These are phyloP conservation scores for Kodamaea lidongshanica DNA, from an alignment of 805 yeast genomes.

Conservation along the genomic window DNA sequence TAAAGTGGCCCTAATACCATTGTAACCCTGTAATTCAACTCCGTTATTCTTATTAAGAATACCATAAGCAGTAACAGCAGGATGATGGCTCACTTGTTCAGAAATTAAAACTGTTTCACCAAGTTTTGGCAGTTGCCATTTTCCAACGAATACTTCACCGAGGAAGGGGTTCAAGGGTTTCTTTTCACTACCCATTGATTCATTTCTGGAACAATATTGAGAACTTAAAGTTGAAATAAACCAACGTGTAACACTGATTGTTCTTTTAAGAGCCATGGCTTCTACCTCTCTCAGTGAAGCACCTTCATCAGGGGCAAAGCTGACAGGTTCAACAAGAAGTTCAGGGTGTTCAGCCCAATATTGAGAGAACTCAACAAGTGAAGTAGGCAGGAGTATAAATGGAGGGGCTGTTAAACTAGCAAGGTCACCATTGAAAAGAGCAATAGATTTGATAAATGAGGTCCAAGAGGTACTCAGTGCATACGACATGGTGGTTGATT, in stretches of 20 bases:
- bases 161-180: conserved; percentile 95
- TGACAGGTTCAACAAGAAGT: conserved; percentile 66
- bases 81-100: conserved; percentile 97
- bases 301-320: conserved; percentile 39
- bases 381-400: conserved; percentile 84
- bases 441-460: conserved; percentile 81
- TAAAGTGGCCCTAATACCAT: conserved; percentile 80
- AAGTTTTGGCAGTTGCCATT: conserved; percentile 60
- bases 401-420: conserved; percentile 97
- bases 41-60: conserved; percentile 67
- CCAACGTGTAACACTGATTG: conserved; percentile 83
- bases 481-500: conserved; percentile 16
- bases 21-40: conserved; percentile 77
- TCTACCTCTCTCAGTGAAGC: conserved; percentile 26
- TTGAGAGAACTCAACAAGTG: conserved; percentile 85
- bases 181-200: conserved; percentile 90
- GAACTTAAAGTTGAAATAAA: conserved; percentile 86
- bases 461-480: conserved; percentile 65
- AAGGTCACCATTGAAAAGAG: conserved; percentile 88
- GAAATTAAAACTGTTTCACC: conserved; percentile 77
- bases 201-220: conserved; percentile 90
- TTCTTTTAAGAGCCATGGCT: conserved; percentile 53
- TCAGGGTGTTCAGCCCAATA: conserved; percentile 96
- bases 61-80: conserved; percentile 93
- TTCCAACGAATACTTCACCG: conserved; percentile 90